phyloP scores from a whole-genome alignment of 192 early-diverging fungal genomes.

The Umbelopsis vinacea region DNA sequence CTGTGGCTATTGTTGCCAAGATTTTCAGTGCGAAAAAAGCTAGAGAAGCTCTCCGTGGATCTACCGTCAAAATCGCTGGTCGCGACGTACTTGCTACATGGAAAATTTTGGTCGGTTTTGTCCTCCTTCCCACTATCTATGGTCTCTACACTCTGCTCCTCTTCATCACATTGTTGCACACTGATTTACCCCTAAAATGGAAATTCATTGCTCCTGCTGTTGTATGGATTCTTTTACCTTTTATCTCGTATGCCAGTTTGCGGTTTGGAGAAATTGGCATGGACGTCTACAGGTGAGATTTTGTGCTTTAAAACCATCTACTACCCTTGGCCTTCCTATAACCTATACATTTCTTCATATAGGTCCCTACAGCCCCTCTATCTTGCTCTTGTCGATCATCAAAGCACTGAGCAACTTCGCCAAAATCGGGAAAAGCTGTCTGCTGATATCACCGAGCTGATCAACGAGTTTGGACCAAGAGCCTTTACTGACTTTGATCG shows the following conservation, averaged over 20 bases:
- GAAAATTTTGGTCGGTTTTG: conserved; percentile 85
- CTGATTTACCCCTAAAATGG: conserved; percentile 40
- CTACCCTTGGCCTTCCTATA: conserved; percentile 41
- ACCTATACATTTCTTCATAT: conserved; percentile 40
- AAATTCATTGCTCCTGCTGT: conserved; percentile 47
- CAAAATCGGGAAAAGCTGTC: conserved; percentile 73
- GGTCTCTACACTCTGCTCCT: conserved; percentile 70
- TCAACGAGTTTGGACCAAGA: conserved; percentile 86
- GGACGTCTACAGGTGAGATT: conserved; percentile 67
- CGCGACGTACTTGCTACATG: conserved; percentile 96
- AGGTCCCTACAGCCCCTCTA: conserved; percentile 86
- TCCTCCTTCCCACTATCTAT: conserved; percentile 77
- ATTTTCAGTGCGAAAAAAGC: conserved; percentile 59
- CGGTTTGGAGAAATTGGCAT: conserved; percentile 78
- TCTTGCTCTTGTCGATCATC: conserved; percentile 65
- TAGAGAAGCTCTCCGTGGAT: conserved; percentile 80
- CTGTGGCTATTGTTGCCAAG: conserved; percentile 57
- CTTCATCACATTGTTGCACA: conserved; percentile 44
- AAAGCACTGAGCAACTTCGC: conserved; percentile 67
- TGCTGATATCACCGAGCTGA: conserved; percentile 73
- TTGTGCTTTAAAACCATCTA: background rate
- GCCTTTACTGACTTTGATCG: conserved; percentile 76
- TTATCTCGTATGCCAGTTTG: conserved; percentile 75
- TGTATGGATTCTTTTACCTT: conserved; percentile 57
- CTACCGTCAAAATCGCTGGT: conserved; percentile 93